These are phyloP conservation scores for Neophaeococcomyces aloes DNA, from an alignment of 2,329 filamentous ascomycete genomes.

Conservation along the genomic window DNA sequence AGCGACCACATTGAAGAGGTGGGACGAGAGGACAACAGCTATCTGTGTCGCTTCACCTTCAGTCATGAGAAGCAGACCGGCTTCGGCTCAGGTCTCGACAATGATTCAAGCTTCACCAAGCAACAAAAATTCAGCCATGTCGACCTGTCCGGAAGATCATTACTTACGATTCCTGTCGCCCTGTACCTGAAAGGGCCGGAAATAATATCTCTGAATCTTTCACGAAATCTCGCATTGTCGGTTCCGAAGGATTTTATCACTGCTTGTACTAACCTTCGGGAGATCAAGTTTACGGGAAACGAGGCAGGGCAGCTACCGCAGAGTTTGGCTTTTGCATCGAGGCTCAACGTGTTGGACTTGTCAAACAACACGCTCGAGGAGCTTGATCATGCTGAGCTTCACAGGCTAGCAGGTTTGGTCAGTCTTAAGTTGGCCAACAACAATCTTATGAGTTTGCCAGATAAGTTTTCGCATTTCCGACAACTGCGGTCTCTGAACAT, in stretches of 20 bases:
- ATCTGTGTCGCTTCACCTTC: conserved; percentile 92
- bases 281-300: conserved; percentile 93
- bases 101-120: conserved; percentile 69
- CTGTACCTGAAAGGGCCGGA: conserved; percentile 85
- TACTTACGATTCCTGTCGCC: conserved; percentile 88
- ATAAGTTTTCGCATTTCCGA: conserved; percentile 72
- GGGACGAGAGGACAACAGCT: conserved; percentile 93
- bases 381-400: conserved; percentile 72
- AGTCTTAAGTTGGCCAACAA: conserved; percentile 94
- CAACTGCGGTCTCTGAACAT: conserved; percentile 75
- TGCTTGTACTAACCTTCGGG: conserved; percentile 77
- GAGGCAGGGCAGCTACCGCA: conserved; percentile 77
- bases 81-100: conserved; percentile 59
- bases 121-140: conserved; percentile 89
- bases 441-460: conserved; percentile 64
- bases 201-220: conserved; percentile 90
- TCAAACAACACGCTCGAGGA: conserved; percentile 90
- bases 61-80: conserved; percentile 79
- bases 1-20: conserved; percentile 84
- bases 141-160: conserved; percentile 77
- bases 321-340: conserved; percentile 69
- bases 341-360: conserved; percentile 80
- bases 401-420: conserved; percentile 62
- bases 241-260: conserved; percentile 95
- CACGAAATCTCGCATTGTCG: conserved; percentile 80